Evolutionary conservation across 1,284 basidiomycete genomes (phyloP), one percentile per base, ranked within the genome.

Genomic region (Marasmius oreades): DNA sequence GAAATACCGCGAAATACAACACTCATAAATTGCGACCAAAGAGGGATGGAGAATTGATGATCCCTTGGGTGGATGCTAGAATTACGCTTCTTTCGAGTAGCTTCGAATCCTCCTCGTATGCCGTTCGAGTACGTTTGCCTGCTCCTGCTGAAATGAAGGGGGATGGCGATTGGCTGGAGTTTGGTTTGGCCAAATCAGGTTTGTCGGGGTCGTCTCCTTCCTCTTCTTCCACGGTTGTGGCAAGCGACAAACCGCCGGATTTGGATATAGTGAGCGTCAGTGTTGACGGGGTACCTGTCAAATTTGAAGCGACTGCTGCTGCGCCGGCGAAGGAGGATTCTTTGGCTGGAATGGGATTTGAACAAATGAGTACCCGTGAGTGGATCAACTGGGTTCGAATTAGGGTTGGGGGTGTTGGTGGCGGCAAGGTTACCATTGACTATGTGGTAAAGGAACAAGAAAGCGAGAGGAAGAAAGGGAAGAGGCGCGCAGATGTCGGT

Each of bases 111-210:
- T 28, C 57, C 56, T 31, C 76, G 37, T 88, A 90, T 61, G 83
- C 80, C 22, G 86, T 90, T 46, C 77, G 80, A 34, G 62, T 87
- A 18, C 70, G 62, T 47, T 66, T 88, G 16, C 79, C 82, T 31
- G 79, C 80, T 5, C 85, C 86, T 18, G 71, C 76, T 12, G 78
- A 84, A 45, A 64, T 73, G 14, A 80, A 82, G 54, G 77, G 79
- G 6, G 48, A n/a, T n/a, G n/a, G 37, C 22, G 85, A 85, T 55
- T 88, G 83, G 84, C 70, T 91, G n/a, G 87, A 90, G 68, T 90
- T 91, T 64, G 88, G 86, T n/a, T 73, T 91, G 43, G 82, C 82
- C 8, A 75, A 77, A 56, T 70, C 73, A 43, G 60, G 57, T n/a
- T 28, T 51, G 10, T 34, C 56, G 34, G 31, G 52, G 7, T 33